A percentile compares a stretch with the other conserved stretches of the same genome.
phyloP scores from a whole-genome alignment of 2,329 filamentous ascomycete genomes.

The Fusarium beomiforme region DNA sequence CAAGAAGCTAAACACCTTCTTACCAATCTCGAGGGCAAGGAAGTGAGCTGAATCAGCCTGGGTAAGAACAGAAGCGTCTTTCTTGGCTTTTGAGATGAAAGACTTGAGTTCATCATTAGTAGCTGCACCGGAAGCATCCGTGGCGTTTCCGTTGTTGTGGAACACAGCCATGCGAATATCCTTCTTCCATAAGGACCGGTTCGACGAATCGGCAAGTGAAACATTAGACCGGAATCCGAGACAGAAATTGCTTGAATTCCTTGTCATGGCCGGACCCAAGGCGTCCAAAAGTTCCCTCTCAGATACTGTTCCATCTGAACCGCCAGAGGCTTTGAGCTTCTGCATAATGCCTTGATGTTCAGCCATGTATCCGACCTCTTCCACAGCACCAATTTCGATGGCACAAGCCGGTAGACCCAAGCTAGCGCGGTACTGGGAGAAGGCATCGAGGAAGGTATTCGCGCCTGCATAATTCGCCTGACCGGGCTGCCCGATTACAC shows the following conservation, averaged over 20 bases:
- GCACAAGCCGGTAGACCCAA: not conserved
- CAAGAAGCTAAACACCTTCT: slow-evolving; percentile 2
- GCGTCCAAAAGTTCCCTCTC: slow-evolving; percentile 1
- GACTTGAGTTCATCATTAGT: not conserved
- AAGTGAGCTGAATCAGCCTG: not conserved
- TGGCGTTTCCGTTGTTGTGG: not conserved
- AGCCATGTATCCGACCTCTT: slow-evolving; percentile 2
- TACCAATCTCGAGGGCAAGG: not conserved
- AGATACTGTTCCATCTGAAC: not conserved
- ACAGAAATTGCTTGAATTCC: not conserved
- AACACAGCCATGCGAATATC: slow-evolving; percentile 1
- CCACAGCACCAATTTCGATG: not conserved
- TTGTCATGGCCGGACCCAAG: not conserved
- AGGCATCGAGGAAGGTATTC: slow-evolving; percentile 1
- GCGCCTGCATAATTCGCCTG: slow-evolving; percentile 3
- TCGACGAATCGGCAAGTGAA: not conserved
- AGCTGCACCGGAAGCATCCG: not conserved
- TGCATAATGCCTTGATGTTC: not conserved
- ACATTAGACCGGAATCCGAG: not conserved
- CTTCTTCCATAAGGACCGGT: slow-evolving; percentile 2
- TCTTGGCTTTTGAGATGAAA: not conserved
- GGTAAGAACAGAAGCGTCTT: not conserved
- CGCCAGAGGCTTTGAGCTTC: not conserved
- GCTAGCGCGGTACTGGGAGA: not conserved
- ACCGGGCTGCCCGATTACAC: not conserved